Conservation (phyloP, 2,329 filamentous ascomycete genomes). For the Colletotrichum karsti region DNA sequence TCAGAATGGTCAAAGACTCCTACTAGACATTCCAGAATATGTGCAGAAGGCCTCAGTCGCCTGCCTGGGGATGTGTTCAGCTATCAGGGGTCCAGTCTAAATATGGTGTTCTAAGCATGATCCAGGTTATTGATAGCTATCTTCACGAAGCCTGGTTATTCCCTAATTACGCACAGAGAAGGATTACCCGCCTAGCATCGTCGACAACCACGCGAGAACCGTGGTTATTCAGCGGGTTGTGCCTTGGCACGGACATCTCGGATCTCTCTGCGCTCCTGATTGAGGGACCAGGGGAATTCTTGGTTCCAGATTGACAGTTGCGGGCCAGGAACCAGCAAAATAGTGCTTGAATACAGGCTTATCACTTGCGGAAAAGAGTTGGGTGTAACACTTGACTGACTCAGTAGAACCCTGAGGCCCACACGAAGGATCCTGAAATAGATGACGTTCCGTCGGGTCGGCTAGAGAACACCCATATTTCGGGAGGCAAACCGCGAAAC, state of each 20-base stretch:
- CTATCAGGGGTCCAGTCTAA: too few species aligned
- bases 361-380: not conserved
- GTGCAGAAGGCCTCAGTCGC: too few species aligned
- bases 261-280: not conserved
- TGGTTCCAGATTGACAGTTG: not conserved
- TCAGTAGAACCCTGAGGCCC: not conserved
- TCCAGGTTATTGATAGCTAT: not conserved
- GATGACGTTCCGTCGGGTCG: not conserved
- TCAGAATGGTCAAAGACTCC: too few species aligned
- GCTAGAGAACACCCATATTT: not conserved
- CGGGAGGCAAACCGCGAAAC: not conserved
- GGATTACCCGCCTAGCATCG: not conserved
- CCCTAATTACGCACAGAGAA: not conserved
- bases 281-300: not conserved
- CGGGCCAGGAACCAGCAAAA: not conserved
- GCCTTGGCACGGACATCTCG: conserved; percentile 7
- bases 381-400: conserved; percentile 3
- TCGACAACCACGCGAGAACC: conserved; percentile 4
- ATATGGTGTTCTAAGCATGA: too few species aligned
- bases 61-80: too few species aligned
- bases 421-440: not conserved
- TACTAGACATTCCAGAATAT: too few species aligned
- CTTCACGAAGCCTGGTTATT: not conserved
- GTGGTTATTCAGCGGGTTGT: not conserved
- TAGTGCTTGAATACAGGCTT: not conserved